Evolutionary conservation across 768 basidiomycete species (phyloP).

Genomic region (Lactarius sp.): DNA sequence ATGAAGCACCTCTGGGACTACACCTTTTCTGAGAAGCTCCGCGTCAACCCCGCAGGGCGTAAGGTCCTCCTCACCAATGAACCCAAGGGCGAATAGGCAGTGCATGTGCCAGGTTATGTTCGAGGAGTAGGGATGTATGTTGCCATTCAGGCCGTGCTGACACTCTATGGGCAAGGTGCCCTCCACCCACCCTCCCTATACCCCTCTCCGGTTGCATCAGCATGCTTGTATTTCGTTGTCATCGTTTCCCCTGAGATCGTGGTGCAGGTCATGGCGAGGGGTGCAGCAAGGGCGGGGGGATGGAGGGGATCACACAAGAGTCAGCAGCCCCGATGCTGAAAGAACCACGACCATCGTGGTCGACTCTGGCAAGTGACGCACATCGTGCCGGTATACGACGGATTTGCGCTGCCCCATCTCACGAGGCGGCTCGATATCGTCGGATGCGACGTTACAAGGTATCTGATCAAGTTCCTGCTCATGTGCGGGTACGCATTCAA

Average conservation of each 20-base stretch:
- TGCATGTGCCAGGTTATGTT: conserved; percentile 99
- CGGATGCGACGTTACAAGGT: too few relatives aligned
- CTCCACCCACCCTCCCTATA: conserved; percentile 18
- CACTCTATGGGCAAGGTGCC: conserved; percentile 96
- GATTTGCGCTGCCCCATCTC: too few relatives aligned
- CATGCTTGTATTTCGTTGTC: background rate
- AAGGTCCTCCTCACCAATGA: conserved; percentile 98
- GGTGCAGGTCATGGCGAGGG: background rate
- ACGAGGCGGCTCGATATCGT: conserved; percentile 58
- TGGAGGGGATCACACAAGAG: too few relatives aligned
- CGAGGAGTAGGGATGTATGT: conserved; percentile 96
- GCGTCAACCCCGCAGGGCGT: conserved; percentile 72
- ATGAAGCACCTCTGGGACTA: conserved; percentile 99
- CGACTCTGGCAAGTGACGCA: conserved; percentile 99
- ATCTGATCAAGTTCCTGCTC: too few relatives aligned
- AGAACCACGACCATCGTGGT: conserved; percentile 85
- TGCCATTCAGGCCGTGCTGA: conserved; percentile 97
- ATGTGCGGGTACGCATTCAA: too few relatives aligned
- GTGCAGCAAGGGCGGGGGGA: too few relatives aligned
- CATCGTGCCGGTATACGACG: conserved; percentile 97
- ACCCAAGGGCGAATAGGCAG: conserved; percentile 89
- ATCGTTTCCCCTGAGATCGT: background rate
- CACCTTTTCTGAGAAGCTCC: conserved; percentile 95
- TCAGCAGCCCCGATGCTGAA: too few relatives aligned
- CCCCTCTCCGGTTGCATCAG: background rate